A percentile compares a stretch with the other conserved stretches of the same genome.
phyloP scores from a whole-genome alignment of 768 basidiomycete genomes.

The Tremella mesenterica region DNA sequence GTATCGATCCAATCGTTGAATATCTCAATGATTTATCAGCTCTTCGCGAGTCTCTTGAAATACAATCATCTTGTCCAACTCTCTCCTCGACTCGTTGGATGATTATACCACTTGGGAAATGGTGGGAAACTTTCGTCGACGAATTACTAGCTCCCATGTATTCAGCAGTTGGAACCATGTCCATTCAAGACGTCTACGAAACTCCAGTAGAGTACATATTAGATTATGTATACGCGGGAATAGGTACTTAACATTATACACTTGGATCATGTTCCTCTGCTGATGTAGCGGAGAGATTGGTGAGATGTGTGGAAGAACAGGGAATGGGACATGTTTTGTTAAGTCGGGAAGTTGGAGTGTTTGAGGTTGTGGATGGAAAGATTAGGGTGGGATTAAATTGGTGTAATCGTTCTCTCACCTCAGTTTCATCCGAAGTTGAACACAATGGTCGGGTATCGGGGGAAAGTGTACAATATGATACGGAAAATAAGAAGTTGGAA shows the following conservation, averaged over 20 bases:
- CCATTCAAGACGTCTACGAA: conserved; percentile 51
- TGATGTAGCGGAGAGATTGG: conserved; percentile 19
- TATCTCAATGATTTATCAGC: no score
- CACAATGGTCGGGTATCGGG: not conserved
- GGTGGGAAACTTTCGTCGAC: conserved; percentile 53
- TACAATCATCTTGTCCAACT: no score
- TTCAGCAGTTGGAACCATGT: conserved; percentile 64
- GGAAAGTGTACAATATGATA: no score
- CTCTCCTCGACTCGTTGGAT: conserved; percentile 39
- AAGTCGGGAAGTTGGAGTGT: conserved; percentile 13
- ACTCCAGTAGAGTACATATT: conserved; percentile 61
- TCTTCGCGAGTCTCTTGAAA: no score
- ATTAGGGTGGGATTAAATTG: not conserved
- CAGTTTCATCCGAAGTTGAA: no score
- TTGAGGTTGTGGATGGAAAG: conserved; percentile 6
- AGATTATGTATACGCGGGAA: conserved; percentile 63
- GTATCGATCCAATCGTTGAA: no score
- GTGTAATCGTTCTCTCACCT: no score
- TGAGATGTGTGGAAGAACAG: conserved; percentile 9
- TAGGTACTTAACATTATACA: conserved; percentile 63
- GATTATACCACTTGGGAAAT: conserved; percentile 52
- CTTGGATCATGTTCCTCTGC: conserved; percentile 51
- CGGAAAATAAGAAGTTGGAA: no score
- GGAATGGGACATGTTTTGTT: conserved; percentile 20
- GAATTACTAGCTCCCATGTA: conserved; percentile 58